Evolutionary conservation across 148 eudicot genomes (phyloP).

Genomic region (Camellia granthamiana): DNA sequence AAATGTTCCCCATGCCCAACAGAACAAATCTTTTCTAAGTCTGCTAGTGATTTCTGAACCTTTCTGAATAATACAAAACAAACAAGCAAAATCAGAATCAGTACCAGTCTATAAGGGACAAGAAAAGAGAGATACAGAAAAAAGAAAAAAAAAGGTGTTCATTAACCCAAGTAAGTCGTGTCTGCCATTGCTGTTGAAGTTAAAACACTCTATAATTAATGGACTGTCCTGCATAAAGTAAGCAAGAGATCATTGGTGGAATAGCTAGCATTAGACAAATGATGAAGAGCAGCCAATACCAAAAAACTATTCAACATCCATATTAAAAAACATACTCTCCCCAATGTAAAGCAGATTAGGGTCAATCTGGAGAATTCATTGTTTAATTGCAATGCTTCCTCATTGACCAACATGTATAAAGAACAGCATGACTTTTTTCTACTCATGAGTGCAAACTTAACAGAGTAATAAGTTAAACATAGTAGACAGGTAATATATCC

Average conservation of each 20-base stretch:
- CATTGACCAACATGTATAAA: not conserved
- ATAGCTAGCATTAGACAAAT: not conserved
- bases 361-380: not conserved
- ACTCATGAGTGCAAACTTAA: conserved; percentile 2
- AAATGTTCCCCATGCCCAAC: conserved; percentile 59
- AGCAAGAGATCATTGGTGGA: conserved; percentile 4
- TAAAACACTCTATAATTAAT: conserved; percentile 77
- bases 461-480: not conserved
- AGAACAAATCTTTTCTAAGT: conserved; percentile 64
- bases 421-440: not conserved
- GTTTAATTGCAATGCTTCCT: not conserved
- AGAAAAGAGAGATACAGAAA: conserved; percentile 5
- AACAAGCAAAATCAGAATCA: conserved; percentile 17
- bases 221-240: conserved; percentile 79
- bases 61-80: conserved; percentile 42
- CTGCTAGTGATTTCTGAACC: conserved; percentile 68
- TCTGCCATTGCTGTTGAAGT: conserved; percentile 87
- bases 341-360: not conserved
- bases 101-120: conserved; percentile 1
- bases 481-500: not conserved
- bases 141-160: conserved; percentile 3
- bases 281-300: not conserved
- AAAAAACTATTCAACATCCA: conserved; percentile 1
- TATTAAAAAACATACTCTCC: not conserved
- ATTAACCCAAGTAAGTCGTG: conserved; percentile 88